A percentile compares a stretch with the other conserved stretches of the same genome.
phyloP scores from a whole-genome alignment of 2,329 filamentous ascomycete species.

The Fonsecaea monophora region DNA sequence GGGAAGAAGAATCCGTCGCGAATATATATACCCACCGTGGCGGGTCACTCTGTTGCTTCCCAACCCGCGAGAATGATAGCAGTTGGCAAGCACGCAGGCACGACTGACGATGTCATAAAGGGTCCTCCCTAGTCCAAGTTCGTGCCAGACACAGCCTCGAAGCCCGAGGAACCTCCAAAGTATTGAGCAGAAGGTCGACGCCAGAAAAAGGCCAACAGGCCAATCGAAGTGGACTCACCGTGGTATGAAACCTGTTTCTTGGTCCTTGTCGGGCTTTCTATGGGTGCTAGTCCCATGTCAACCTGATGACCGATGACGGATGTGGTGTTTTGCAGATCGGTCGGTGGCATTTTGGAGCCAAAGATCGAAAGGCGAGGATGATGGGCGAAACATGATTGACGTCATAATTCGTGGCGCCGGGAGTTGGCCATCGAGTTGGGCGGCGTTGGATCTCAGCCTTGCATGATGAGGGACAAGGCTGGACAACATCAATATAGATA shows the following conservation, averaged over 20 bases:
- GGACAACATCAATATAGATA: neutral
- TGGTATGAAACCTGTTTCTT: conserved; percentile 23
- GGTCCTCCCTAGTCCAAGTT: neutral
- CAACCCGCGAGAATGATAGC: neutral
- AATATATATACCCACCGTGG: conserved; percentile 7
- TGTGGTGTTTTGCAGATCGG: neutral
- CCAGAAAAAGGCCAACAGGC: neutral
- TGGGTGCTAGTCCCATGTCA: neutral
- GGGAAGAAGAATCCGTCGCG: conserved; percentile 6
- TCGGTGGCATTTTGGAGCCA: conserved; percentile 3
- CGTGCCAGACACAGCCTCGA: neutral
- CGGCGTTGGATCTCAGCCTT: conserved; percentile 12
- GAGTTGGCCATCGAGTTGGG: neutral
- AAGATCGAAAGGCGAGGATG: neutral
- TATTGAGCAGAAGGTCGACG: neutral
- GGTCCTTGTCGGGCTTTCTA: neutral
- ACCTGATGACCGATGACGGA: conserved; percentile 27
- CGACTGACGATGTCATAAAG: conserved; percentile 1
- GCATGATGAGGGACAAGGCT: neutral
- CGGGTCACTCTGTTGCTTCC: neutral
- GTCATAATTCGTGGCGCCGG: conserved; percentile 14
- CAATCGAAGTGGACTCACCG: neutral
- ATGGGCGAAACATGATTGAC: neutral
- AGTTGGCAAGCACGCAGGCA: neutral
- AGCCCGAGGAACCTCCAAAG: neutral